Conservation (phyloP, 225 moss, liverwort and hornwort species). For the Sphagnum tenellum region DNA sequence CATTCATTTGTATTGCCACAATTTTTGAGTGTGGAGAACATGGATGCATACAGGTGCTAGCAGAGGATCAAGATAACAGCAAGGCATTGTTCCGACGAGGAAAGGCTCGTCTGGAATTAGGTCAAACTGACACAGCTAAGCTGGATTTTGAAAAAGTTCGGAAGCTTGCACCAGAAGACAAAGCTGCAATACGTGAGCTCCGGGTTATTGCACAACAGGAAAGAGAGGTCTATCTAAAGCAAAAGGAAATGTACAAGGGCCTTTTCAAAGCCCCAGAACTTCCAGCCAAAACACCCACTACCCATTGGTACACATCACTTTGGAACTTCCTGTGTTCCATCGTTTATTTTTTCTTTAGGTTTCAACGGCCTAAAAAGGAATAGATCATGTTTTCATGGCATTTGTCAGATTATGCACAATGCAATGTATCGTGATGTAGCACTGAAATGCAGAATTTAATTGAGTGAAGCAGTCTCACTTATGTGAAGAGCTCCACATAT, state of each 20-base stretch:
- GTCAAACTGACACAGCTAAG: conserved; percentile 90
- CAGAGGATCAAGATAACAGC: conserved; percentile 73
- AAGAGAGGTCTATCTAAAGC: conserved; percentile 72
- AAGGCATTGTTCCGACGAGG: conserved; percentile 91
- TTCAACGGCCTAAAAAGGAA: conserved; percentile 30
- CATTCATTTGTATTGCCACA: no score
- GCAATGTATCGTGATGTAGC: no score
- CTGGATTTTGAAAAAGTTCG: conserved; percentile 67
- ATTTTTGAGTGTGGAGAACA: neutral
- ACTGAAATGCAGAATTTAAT: no score
- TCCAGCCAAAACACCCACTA: conserved; percentile 4
- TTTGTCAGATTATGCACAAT: no score
- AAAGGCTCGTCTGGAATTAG: conserved; percentile 67
- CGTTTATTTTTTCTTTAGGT: conserved; percentile 19
- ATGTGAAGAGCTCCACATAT: no score
- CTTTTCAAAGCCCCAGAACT: conserved; percentile 47
- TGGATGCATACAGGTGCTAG: conserved; percentile 48
- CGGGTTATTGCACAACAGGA: conserved; percentile 69
- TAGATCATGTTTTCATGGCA: neutral
- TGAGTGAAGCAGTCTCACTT: no score
- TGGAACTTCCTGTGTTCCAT: conserved; percentile 31
- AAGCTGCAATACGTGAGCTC: conserved; percentile 69
- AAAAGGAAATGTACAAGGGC: conserved; percentile 88
- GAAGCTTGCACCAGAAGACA: conserved; percentile 68
- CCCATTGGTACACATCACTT: conserved; percentile 31